Evolutionary conservation across 148 eudicot species (phyloP).

Genomic region (Rhododendron molle): DNA sequence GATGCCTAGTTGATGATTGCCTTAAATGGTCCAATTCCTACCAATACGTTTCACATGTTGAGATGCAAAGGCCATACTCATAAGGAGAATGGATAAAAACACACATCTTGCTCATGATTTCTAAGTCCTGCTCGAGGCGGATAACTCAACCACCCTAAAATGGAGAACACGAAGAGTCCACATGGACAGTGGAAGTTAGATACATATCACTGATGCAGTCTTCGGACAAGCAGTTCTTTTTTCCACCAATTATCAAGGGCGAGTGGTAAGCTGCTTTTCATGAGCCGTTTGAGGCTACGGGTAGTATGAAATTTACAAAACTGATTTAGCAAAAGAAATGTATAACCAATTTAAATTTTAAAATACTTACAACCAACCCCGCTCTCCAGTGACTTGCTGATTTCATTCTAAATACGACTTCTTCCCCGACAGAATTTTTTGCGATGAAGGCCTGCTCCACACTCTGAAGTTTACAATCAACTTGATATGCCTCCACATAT

Average conservation of each 20-base stretch:
- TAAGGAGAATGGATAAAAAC: neutral
- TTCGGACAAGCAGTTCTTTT: neutral
- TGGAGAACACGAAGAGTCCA: neutral
- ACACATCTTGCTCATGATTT: neutral
- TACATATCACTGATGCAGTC: neutral
- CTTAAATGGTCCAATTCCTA: neutral
- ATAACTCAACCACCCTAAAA: neutral
- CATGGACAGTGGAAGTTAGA: neutral
- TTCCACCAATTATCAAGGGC: neutral
- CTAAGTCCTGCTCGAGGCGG: neutral
- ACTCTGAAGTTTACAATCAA: constrained; percentile 57
- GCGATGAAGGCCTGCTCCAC: constrained; percentile 69
- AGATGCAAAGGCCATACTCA: neutral
- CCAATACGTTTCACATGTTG: neutral
- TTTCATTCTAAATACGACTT: constrained; percentile 41
- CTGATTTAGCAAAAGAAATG: neutral
- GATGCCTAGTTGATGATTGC: neutral
- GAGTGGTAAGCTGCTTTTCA: neutral
- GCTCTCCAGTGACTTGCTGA: constrained; percentile 76
- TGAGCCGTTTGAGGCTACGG: constrained; percentile 11
- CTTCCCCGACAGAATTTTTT: constrained; percentile 41
- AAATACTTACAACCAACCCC: constrained; percentile 81
- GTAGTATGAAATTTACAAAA: neutral
- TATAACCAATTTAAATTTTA: neutral
- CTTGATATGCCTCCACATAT: constrained; percentile 76